Evolutionary conservation across 805 yeast species (phyloP).

Genomic region (Yamadazyma phyllophila): DNA sequence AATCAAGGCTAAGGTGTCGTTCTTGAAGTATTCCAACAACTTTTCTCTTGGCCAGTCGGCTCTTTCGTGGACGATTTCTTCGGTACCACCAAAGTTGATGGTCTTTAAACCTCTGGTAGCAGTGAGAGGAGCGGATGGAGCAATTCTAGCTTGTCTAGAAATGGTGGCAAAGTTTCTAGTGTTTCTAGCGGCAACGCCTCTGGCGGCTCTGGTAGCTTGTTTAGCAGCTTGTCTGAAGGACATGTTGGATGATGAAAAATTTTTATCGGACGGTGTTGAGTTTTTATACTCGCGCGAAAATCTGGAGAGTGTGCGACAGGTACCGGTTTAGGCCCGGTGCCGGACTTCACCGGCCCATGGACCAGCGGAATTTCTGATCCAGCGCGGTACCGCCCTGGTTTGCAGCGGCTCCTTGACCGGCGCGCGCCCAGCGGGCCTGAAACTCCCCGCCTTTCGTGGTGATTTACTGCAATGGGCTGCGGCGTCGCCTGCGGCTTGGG

Average conservation of each 20-base stretch:
- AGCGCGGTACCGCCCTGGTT: too few relatives aligned
- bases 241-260: conserved; percentile 20
- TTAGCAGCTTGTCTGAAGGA: conserved; percentile 49
- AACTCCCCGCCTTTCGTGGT: neutral
- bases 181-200: conserved; percentile 59
- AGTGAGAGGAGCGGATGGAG: conserved; percentile 25
- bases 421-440: too few relatives aligned
- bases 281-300: conserved; percentile 1
- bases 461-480: neutral
- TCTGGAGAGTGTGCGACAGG: neutral
- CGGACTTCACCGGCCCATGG: neutral
- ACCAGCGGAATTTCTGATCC: neutral
- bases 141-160: conserved; percentile 33
- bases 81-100: conserved; percentile 95
- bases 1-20: conserved; percentile 94
- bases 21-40: conserved; percentile 92
- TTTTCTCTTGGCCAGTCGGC: conserved; percentile 99
- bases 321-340: neutral
- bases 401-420: too few relatives aligned
- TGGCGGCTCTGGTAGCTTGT: conserved; percentile 39
- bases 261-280: conserved; percentile 6
- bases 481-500: too few relatives aligned
- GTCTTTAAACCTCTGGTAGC: conserved; percentile 90
- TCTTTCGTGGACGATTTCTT: conserved; percentile 96
- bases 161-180: conserved; percentile 67